Evolutionary conservation across 106 monocot species (phyloP), one percentile per base, ranked within the genome.

Genomic region (Triglochin maritima): DNA sequence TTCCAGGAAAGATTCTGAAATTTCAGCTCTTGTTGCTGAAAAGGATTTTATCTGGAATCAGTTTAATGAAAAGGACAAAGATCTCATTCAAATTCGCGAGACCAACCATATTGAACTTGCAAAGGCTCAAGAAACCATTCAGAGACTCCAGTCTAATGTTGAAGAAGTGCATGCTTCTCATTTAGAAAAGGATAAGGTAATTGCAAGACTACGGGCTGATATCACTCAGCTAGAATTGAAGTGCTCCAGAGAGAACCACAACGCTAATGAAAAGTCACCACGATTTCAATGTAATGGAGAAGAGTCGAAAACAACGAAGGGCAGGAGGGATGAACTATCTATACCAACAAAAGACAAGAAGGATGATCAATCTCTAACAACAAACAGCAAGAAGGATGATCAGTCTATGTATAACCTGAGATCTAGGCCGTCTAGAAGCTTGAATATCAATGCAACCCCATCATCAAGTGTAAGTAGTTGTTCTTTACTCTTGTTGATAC

Each of bases 31-130:
- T 74, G 42, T 85, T 71, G 71, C 85, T 17, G 92, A 92, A 68
- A 92, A 83, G 66, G 81, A 92, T 69, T 87, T 92, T 72, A 85
- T 85, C 7, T 92, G 87, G 85, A 77, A 92, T 63, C 92, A 87
- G 66, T 81, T 88, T 15, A 85, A 78, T 62, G 85, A 77, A 53
- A 81, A 85, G 81, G 92, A 92, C 55, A 74, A 56, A 44, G 85
- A 85, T 17, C 88, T 74, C 44, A 66, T 43, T 42, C 13, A 47
- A 14, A 60, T 80, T 15, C 71, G 79, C 7, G 84, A 84, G 76
- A 76, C 8, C 68, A 82, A 84, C 68, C 67, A 53, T 50, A 47
- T 74, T 52, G 86, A 86, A 78, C 62, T 80, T 46, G 71, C 64
- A 6, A 76, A 81, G 49, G 78, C 80, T 71, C 80, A 76, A 65